Conservation (phyloP, 768 basidiomycete genomes). For the Termitomyces sp. region DNA sequence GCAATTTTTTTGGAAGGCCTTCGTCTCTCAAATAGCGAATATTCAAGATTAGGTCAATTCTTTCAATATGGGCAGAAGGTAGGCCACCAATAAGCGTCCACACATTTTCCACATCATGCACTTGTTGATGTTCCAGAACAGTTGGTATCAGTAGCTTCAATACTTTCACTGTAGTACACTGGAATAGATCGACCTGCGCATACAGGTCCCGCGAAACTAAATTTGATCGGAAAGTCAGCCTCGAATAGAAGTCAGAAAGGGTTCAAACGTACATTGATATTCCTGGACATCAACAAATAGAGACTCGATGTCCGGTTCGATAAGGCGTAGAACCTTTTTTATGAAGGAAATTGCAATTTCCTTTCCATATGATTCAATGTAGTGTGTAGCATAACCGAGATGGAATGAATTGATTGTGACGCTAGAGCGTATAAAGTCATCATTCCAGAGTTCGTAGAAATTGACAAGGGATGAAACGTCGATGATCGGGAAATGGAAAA, state of each 20-base stretch:
- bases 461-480: background rate
- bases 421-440: background rate
- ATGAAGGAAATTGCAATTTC: background rate
- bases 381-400: background rate
- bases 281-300: background rate
- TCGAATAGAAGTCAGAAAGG: background rate
- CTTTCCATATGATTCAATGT: background rate
- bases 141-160: background rate
- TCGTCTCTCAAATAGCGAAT: background rate
- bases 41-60: no score
- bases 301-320: background rate
- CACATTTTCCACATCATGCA: background rate
- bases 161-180: background rate
- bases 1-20: background rate
- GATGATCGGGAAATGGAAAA: background rate
- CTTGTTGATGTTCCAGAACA: background rate
- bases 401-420: background rate
- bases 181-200: background rate
- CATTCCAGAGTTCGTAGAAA: background rate
- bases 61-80: no score
- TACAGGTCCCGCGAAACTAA: background rate
- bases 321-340: background rate
- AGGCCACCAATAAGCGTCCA: background rate
- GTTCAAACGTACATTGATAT: background rate
- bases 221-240: background rate